Conservation (phyloP, 495 filamentous ascomycete species). For the Hypoxylon subgilvum region DNA sequence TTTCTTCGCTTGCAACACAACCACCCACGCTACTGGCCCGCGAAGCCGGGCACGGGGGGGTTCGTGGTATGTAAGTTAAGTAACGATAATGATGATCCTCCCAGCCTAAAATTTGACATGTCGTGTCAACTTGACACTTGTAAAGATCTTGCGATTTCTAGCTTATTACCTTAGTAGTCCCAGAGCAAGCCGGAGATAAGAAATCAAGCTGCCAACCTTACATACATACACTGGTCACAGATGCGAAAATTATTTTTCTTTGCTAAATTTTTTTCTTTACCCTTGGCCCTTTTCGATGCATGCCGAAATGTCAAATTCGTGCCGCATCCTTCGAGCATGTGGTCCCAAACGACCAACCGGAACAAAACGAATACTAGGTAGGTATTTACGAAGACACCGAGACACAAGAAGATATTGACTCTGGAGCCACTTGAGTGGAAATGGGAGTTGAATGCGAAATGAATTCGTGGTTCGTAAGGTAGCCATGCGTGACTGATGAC, state of each 20-base stretch:
- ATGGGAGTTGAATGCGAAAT: no score
- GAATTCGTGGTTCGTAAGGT: no score
- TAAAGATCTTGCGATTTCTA: no score
- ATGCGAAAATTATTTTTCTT: not conserved
- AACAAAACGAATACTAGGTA: not conserved
- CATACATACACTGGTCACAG: not conserved
- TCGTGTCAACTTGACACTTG: no score
- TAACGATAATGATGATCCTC: not conserved
- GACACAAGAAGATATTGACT: not conserved
- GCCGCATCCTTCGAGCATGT: not conserved
- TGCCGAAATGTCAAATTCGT: not conserved
- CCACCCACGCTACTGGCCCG: constrained; percentile 18
- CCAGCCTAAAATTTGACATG: not conserved
- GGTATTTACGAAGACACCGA: not conserved
- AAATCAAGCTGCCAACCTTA: no score
- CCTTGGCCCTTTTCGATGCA: not conserved
- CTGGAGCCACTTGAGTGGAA: no score
- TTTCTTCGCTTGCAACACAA: no score
- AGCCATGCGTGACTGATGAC: no score
- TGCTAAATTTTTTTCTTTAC: not conserved
- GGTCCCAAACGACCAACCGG: not conserved
- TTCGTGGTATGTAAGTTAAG: not conserved
- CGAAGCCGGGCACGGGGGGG: constrained; percentile 9
- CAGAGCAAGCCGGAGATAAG: no score
- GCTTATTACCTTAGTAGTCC: no score